Base-by-base conservation (phyloP, 345 rosid species). In the Hevea brasiliensis region DNA sequence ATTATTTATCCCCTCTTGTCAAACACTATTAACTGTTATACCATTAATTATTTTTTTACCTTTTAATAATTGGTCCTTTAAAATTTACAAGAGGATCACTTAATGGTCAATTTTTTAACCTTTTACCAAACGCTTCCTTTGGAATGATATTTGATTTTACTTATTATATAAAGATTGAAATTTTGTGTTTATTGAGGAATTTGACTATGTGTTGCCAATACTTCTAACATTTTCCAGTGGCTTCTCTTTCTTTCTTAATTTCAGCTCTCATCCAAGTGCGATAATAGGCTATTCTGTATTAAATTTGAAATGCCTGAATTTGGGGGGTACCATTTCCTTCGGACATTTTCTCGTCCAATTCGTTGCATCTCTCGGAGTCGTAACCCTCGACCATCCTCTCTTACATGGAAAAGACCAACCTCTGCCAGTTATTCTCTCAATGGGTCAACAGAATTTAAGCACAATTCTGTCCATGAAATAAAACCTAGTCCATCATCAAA, bases 181-280 rank as follows among this genome's bases (percentile, higher is more conserved):
- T 50, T 50, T 50, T 63, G 13, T 41, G 50, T 40, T 40, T 13
- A 15, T 13, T 29, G 14, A 20, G 23, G 18, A 54, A 66, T 41
- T 41, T 69, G 51, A 27, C 3, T 27, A n/a, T 58, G 15, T 41
- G 27, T 29, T 56, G 29, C 20, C 63, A 21, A n/a, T 55, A 68
- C 47, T 68, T 66, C 50, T 48, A 42, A 26, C 67, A 73, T 64
- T 27, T 60, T 7, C 61, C 32, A n/a, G 56, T 42, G 48, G 51
- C 55, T 56, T 63, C 20, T 60, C 37, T 63, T 72, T 73, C 44
- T 14, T 69, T 76, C 53, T 72, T 63, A 23, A 63, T 73, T 68
- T 77, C 89, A 90, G 97, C 98, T 89, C 65, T 93, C 96, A 65
- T 89, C 93, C 71, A 86, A 87, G 81, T 86, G 88, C 64, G 98